Conservation (phyloP, 371 early-diverging fungal genomes). For the Apophysomyces elegans region DNA sequence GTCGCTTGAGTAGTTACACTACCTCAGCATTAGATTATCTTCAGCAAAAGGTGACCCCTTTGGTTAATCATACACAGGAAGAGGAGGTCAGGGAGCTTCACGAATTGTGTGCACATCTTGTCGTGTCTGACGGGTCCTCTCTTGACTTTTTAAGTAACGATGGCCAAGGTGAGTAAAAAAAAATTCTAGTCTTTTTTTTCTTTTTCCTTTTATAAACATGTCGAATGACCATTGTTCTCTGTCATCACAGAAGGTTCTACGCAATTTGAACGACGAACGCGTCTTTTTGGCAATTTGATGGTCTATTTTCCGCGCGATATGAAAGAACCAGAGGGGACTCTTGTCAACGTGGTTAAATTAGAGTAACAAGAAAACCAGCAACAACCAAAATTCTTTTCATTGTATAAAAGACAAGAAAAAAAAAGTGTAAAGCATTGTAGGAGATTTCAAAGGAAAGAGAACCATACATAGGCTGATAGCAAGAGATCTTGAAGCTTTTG, state of each 20-base stretch:
- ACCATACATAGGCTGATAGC: no score
- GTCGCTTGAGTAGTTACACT: conserved; percentile 29
- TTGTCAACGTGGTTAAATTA: conserved; percentile 71
- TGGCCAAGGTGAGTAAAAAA: neutral
- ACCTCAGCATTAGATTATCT: conserved; percentile 71
- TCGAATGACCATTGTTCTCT: neutral
- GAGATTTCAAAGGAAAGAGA: no score
- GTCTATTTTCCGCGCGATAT: conserved; percentile 79
- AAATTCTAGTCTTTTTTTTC: no score
- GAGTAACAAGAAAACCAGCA: conserved; percentile 17
- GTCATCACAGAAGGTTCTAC: neutral
- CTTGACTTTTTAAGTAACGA: neutral
- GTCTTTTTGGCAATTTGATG: conserved; percentile 72
- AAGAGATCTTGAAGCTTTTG: no score
- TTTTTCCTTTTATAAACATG: no score
- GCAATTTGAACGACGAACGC: conserved; percentile 54
- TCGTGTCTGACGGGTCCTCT: conserved; percentile 28
- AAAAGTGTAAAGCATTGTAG: neutral
- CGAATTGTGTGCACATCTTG: conserved; percentile 62
- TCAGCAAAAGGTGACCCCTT: conserved; percentile 60
- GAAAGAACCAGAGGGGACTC: conserved; percentile 79
- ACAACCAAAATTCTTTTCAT: neutral
- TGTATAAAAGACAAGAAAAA: neutral
- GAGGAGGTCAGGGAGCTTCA: conserved; percentile 70
- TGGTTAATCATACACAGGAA: conserved; percentile 70